Evolutionary conservation across 345 rosid species (phyloP).

Genomic region (Dovyalis caffra): DNA sequence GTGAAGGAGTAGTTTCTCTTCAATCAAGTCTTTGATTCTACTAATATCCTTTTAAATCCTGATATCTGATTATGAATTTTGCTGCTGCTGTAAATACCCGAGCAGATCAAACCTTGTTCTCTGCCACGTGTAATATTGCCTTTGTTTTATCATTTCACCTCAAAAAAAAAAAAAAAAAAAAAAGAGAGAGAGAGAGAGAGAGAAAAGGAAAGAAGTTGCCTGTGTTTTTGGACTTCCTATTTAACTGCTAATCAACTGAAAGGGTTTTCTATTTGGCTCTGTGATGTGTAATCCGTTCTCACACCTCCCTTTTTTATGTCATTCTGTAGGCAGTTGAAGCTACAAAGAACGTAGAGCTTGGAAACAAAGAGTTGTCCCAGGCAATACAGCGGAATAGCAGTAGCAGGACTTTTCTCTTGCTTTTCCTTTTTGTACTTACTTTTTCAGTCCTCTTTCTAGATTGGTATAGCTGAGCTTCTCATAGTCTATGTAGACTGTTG

Average conservation of each 20-base stretch:
- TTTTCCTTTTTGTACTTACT: constrained; percentile 78
- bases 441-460: constrained; percentile 89
- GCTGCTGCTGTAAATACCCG: neutral
- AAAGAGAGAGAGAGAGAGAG: too few relatives aligned
- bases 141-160: too few relatives aligned
- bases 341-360: constrained; percentile 79
- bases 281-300: neutral
- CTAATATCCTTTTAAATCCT: neutral
- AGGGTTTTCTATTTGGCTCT: neutral
- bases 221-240: neutral
- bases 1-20: neutral
- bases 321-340: constrained; percentile 79
- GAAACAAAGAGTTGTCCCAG: constrained; percentile 81
- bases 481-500: neutral
- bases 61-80: neutral
- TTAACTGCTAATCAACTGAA: neutral
- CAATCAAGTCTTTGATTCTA: neutral
- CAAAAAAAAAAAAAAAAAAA: neutral
- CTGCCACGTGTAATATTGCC: too few relatives aligned
- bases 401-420: constrained; percentile 87
- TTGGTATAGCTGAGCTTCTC: constrained; percentile 68
- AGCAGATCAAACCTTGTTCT: neutral
- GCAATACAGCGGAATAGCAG: constrained; percentile 78
- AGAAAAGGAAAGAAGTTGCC: neutral
- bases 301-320: constrained; percentile 8